phyloP scores from a whole-genome alignment of 768 basidiomycete species.

The Suillus americanus region DNA sequence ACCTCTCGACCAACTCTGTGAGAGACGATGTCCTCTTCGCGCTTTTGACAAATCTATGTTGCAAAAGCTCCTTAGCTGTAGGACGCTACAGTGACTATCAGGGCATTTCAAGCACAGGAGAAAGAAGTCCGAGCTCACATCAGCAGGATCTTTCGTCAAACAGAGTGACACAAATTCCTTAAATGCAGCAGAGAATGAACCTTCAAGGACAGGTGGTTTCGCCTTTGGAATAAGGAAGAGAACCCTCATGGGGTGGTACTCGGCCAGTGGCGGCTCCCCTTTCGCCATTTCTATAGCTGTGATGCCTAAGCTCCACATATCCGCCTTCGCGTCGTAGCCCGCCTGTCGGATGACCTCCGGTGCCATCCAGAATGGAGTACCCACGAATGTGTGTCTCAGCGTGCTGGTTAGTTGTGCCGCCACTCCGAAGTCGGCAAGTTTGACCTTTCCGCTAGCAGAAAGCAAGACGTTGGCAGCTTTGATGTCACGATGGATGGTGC shows the following conservation, averaged over 20 bases:
- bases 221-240: slow-evolving; percentile 98
- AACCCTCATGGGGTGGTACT: slow-evolving; percentile 99
- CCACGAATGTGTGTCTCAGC: slow-evolving; percentile 95
- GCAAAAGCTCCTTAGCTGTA: slow-evolving; percentile 86
- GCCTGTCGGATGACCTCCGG: slow-evolving; percentile 98
- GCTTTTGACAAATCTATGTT: slow-evolving; percentile 88
- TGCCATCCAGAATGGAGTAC: slow-evolving; percentile 98
- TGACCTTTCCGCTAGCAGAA: slow-evolving; percentile 89
- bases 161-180: slow-evolving; percentile 92
- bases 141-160: slow-evolving; percentile 86
- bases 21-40: slow-evolving; percentile 84
- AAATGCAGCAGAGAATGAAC: slow-evolving; percentile 79
- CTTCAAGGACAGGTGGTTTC: slow-evolving; percentile 88
- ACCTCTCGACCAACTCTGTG: slow-evolving; percentile 84
- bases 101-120: slow-evolving; percentile 1
- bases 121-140: slow-evolving; percentile 44
- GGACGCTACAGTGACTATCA: slow-evolving; percentile 63
- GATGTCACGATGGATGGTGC: slow-evolving; percentile 98
- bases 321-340: slow-evolving; percentile 94
- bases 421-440: slow-evolving; percentile 98
- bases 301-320: slow-evolving; percentile 98
- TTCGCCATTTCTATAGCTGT: slow-evolving; percentile 98
- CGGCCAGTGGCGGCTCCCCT: slow-evolving; percentile 93
- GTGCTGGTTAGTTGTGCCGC: slow-evolving; percentile 96
- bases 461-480: slow-evolving; percentile 96